These are phyloP conservation scores for Amanita molliuscula DNA, from an alignment of 768 basidiomycete species.

Conservation along the genomic window DNA sequence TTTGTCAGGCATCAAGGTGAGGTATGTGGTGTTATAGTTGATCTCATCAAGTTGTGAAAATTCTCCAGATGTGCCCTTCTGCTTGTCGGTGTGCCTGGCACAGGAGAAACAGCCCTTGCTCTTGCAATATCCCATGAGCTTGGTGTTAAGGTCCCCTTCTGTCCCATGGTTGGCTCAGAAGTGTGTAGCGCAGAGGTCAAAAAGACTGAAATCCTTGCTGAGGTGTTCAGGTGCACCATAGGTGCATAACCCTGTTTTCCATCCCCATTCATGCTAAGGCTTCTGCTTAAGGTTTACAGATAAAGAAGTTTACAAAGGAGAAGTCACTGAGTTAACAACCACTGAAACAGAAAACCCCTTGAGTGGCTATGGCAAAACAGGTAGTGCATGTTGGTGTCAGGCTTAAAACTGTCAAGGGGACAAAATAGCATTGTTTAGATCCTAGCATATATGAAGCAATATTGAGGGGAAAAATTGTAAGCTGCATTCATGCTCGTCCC, in stretches of 20 bases:
- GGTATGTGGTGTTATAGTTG: slow-evolving; percentile 88
- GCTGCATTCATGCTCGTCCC: too few relatives aligned
- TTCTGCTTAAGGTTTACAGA: slow-evolving; percentile 65
- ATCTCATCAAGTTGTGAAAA: slow-evolving; percentile 83
- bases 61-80: slow-evolving; percentile 90
- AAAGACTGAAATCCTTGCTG: slow-evolving; percentile 96
- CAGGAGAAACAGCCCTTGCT: slow-evolving; percentile 95
- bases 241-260: slow-evolving; percentile 45
- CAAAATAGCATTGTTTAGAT: slow-evolving; percentile 89
- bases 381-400: slow-evolving; percentile 97
- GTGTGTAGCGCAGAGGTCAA: slow-evolving; percentile 97
- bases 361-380: slow-evolving; percentile 95
- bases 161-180: slow-evolving; percentile 97
- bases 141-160: slow-evolving; percentile 91
- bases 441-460: slow-evolving; percentile 96
- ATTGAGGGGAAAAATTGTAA: slow-evolving; percentile 95
- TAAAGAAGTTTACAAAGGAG: slow-evolving; percentile 98
- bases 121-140: slow-evolving; percentile 94
- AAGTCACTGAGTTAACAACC: slow-evolving; percentile 94
- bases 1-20: slow-evolving; percentile 36
- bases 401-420: slow-evolving; percentile 87
- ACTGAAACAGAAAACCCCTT: slow-evolving; percentile 96
- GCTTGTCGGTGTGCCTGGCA: slow-evolving; percentile 92
- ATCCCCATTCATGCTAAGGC: not conserved
- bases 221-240: slow-evolving; percentile 90